Evolutionary conservation across 441 rosid genomes (phyloP), one percentile per base, ranked within the genome.

Genomic region (Gossypium schwendimanii): DNA sequence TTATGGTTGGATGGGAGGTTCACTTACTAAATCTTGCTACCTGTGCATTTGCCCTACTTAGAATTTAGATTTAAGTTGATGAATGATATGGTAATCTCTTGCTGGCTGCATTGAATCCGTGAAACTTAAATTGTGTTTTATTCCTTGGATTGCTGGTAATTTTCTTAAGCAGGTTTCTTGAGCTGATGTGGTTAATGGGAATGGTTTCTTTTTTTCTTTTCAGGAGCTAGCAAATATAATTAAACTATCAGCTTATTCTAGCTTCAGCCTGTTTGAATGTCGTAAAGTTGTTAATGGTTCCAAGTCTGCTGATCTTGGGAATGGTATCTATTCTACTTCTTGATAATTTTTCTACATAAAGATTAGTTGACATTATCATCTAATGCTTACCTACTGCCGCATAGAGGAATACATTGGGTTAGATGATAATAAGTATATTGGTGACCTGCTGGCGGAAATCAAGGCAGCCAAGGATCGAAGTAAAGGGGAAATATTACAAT

Each of bases 151-250:
- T 75, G 71, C 15, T 54, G 12, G 28, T 60, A 9, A 52, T n/a
- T 49, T 57, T 36, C 61, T 69, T 58, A 67, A 55, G 65, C 65
- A 50, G 62, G 64, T 68, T 67, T 21, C 47, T 50, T 39, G 18
- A 31, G 8, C 53, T 72, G 17, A 63, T 58, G 55, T 61, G 52
- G 39, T 36, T 63, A 39, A 21, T 62, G 64, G 28, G 44, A 6
- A 10, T 54, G 45, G 21, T 12, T 53, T 17, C 21, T 71, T 15
- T 57, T 15, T 60, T 36, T 26, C 54, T 39, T 39, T 68, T 81
- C 90, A 95, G 98, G 98, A 95, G 80, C 98, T 95, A 81, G 92
- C 98, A 33, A 97, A 95, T 84, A 84, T 91, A 81, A 95, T 93
- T 68, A 95, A 93, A 80, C 73, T 95, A 65, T 89, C 99, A 69